phyloP scores from a whole-genome alignment of 148 eudicot genomes.

The Arctostaphylos glauca region DNA sequence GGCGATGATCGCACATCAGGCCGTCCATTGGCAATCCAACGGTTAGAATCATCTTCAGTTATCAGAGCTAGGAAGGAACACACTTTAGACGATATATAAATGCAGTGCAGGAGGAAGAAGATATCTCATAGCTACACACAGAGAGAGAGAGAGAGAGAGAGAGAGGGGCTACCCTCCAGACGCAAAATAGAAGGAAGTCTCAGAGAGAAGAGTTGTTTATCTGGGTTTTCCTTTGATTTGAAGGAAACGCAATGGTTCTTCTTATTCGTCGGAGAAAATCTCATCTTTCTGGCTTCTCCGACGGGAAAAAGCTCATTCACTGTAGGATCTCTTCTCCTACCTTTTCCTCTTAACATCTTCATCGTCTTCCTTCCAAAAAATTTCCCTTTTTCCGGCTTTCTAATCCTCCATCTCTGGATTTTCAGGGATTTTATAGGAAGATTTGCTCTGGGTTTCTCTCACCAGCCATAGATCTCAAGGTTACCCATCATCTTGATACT shows the following conservation, averaged over 20 bases:
- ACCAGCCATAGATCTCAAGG: slow-evolving; percentile 14
- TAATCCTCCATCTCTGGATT: background rate
- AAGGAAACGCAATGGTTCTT: background rate
- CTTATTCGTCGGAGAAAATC: background rate
- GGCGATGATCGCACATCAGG: background rate
- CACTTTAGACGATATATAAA: no score
- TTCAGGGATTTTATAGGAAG: slow-evolving; percentile 3
- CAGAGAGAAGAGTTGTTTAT: background rate
- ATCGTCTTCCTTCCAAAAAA: background rate
- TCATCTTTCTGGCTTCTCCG: slow-evolving; percentile 9
- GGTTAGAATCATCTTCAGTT: slow-evolving; percentile 6
- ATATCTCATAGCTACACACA: background rate
- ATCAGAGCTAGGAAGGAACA: background rate
- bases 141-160: background rate
- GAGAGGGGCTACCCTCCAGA: background rate
- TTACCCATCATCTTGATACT: background rate
- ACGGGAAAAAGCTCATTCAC: background rate
- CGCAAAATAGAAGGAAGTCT: background rate
- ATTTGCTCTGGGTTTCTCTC: background rate
- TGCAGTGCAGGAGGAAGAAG: background rate
- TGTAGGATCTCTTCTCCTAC: background rate
- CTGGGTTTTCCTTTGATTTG: slow-evolving; percentile 2
- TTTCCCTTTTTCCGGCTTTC: background rate
- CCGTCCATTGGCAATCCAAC: slow-evolving; percentile 8
- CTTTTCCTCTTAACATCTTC: background rate